Evolutionary conservation across 352 stramenopile species (phyloP), one percentile per base, ranked within the genome.

Genomic region (Paralagenidium karlingii): DNA sequence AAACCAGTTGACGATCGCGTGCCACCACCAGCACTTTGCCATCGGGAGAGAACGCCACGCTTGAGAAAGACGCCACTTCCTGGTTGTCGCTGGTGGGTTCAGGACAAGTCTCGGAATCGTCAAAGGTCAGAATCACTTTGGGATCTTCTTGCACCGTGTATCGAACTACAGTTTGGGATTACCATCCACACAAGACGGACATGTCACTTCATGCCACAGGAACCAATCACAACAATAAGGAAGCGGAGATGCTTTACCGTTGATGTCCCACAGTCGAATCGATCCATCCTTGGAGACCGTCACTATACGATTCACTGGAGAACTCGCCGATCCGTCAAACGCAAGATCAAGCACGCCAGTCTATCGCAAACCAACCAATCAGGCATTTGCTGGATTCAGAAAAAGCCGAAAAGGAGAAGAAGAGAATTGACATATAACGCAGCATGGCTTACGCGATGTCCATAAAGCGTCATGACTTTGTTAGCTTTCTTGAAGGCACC

Each of bases 391-490:
- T n/a, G n/a, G n/a, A n/a, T n/a, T n/a, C 32, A 40, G 31, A 24
- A 22, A 1, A 36, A 21, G 33, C 10, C 27, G 11, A 13, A 13
- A 22, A n/a, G 25, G 32, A 19, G 8, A 39, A 27, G 11, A 11
- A 28, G 11, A 39, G 9, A 20, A 24, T 20, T 12, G 16, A 10
- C 11, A 34, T 9, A 19, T 42, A 11, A 42, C 11, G 13, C 9
- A 40, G 24, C 19, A 34, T 20, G 5, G 53, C 55, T 40, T 74
- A 88, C 70, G 22, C 68, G 60, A 34, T 88, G 75, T 10, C 75
- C 75, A 34, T 84, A 68, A 8, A 88, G 56, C 25, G 75, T 78
- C 70, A 88, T 85, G 49, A 85, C 69, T 53, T 88, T 88, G 56
- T 82, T 70, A 5, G 68, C 64, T 34, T 85, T 85, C 48, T 82